Percentiles rank a stretch among this genome's conserved stretches.
phyloP scores from a whole-genome alignment of 495 filamentous ascomycete species.

The Aspergillus panamensis region DNA sequence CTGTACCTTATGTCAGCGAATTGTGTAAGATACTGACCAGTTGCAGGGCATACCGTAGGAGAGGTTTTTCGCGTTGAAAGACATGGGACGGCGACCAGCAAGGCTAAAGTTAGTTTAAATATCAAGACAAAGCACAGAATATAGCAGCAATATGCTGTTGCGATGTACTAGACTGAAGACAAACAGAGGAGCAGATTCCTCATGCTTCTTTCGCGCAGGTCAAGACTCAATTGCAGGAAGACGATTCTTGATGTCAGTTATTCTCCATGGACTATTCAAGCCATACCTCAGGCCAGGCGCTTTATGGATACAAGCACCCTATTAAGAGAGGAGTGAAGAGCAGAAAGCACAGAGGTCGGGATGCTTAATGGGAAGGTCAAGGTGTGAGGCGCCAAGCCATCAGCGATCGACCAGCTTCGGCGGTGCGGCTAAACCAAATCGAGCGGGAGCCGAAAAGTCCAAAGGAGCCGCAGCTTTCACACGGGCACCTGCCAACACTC shows the following conservation, averaged over 20 bases:
- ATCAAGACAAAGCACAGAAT: neutral
- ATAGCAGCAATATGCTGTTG: neutral
- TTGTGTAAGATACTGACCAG: neutral
- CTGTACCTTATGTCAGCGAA: slow-evolving; percentile 20
- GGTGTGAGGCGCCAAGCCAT: slow-evolving; percentile 19
- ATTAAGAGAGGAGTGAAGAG: neutral
- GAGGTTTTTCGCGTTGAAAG: slow-evolving; percentile 46
- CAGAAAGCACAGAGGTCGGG: neutral
- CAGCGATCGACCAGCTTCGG: slow-evolving; percentile 25
- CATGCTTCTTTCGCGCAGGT: too few relatives aligned
- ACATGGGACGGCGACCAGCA: slow-evolving; percentile 31
- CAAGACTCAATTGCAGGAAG: neutral
- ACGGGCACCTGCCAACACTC: slow-evolving; percentile 25
- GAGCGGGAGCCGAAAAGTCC: slow-evolving; percentile 42
- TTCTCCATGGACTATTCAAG: neutral
- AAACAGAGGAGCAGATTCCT: neutral
- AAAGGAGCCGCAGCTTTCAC: slow-evolving; percentile 38
- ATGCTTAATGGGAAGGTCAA: neutral
- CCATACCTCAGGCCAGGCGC: neutral
- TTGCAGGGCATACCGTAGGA: slow-evolving; percentile 38
- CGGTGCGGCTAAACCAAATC: slow-evolving; percentile 36
- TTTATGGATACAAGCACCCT: neutral
- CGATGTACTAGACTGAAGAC: slow-evolving; percentile 1
- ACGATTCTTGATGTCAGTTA: neutral
- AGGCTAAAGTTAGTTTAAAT: slow-evolving; percentile 10